Evolutionary conservation across 2,329 filamentous ascomycete species (phyloP).

Genomic region (Chaetothyriales sp.): DNA sequence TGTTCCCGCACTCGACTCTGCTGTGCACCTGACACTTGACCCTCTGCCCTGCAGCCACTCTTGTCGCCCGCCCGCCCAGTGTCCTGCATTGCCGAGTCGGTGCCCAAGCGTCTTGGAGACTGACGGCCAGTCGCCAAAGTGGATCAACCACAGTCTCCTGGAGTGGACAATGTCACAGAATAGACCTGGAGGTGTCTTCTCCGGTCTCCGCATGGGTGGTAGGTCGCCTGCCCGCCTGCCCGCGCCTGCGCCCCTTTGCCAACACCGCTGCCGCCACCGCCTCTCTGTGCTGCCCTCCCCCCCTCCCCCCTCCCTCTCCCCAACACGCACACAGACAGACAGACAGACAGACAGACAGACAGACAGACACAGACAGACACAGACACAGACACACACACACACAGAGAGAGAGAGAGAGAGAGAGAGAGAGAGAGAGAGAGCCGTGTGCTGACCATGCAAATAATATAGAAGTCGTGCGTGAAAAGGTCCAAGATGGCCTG

Average conservation of each 20-base stretch:
- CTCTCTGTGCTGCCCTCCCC: too few relatives aligned
- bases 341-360: too few relatives aligned
- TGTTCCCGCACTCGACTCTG: not conserved
- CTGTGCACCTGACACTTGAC: constrained; percentile 1
- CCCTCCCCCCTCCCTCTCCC: constrained; percentile 1
- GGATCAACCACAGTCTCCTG: constrained; percentile 17
- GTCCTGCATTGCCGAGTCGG: constrained; percentile 9
- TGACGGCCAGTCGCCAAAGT: constrained; percentile 13
- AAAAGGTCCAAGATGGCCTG: constrained; percentile 96
- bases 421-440: too few relatives aligned
- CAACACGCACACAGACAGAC: too few relatives aligned
- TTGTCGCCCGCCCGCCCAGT: not conserved
- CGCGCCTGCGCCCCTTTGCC: constrained; percentile 4
- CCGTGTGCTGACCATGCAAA: constrained; percentile 18
- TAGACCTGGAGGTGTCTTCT: constrained; percentile 71
- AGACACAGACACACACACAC: too few relatives aligned
- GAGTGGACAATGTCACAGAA: constrained; percentile 64
- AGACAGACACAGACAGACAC: too few relatives aligned
- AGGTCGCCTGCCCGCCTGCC: constrained; percentile 33
- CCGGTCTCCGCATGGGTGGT: constrained; percentile 92
- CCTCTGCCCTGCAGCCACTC: constrained; percentile 4
- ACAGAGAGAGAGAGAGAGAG: too few relatives aligned
- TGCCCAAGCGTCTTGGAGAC: constrained; percentile 13
- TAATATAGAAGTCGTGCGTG: constrained; percentile 75
- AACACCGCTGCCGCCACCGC: constrained; percentile 1